Evolutionary conservation across 2,329 filamentous ascomycete genomes (phyloP), one percentile per base, ranked within the genome.

Genomic region (Aspergillus sp.): DNA sequence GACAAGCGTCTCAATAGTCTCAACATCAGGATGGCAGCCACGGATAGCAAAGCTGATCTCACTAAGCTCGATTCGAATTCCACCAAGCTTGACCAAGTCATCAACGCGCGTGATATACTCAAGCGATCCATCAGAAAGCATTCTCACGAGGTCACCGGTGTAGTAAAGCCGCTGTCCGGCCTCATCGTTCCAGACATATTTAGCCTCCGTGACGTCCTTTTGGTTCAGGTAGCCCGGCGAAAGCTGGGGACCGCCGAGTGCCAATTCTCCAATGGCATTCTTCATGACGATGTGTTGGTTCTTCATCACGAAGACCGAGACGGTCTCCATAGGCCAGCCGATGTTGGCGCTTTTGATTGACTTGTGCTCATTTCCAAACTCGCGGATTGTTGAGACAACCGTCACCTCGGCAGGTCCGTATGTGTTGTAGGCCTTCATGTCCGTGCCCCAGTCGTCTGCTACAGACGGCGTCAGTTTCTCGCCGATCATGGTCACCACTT

Each of bases 341-440:
- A 74, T 65, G 51, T 73, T 72, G 22, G 63, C 64, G 52, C 70
- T 69, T 46, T 64, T 70, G 24, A 68, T 45, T 13, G 56, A 42
- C 24, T 65, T 67, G 30, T 63, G 62, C 45, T 60, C 56, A 19
- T 65, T 67, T 22, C 64, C 70, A 56, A 71, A 70, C 34, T 68
- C 66, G 12, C 66, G 59, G 9, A 70, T 60, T 1, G 72, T 74
- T 3, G 70, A 70, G 15, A 72, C 66, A 19, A 74, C 66, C 1
- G 70, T 73, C 4, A 65, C 68, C 58, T 78, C 76, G 2, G 73
- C 69, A 4, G 76, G 75, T 1, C 76, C 76, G 47, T 77, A 79
- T 1, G 70, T 69, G 54, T 77, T 77, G 59, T 68, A 72, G 1
- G 71, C 66, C n/a, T 67, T 59, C 57, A 75, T 71, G 50, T 72